phyloP scores from a whole-genome alignment of 441 rosid species.

The Eutrema salsugineum region DNA sequence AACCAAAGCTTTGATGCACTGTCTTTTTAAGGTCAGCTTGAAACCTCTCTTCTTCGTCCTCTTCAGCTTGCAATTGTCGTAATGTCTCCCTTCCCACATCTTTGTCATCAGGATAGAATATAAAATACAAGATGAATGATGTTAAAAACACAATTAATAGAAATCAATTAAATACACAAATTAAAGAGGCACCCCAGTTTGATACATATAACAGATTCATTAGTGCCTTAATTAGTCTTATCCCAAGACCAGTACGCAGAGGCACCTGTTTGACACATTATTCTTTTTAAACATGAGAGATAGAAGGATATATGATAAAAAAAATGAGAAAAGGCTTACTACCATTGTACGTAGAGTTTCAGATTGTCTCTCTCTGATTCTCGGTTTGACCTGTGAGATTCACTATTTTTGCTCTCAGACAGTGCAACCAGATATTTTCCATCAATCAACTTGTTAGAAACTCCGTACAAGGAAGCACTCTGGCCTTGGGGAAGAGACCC shows the following conservation, averaged over 20 bases:
- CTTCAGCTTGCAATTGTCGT: slow-evolving; percentile 47
- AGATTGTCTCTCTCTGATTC: slow-evolving; percentile 23
- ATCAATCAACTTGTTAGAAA: no score
- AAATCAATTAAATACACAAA: neutral
- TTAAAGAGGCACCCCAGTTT: neutral
- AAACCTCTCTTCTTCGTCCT: slow-evolving; percentile 90
- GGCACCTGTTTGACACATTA: no score
- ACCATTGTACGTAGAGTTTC: slow-evolving; percentile 28
- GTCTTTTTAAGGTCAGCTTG: slow-evolving; percentile 90
- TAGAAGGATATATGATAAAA: neutral
- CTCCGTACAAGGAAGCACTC: no score
- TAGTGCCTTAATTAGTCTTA: neutral
- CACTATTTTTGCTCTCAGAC: slow-evolving; percentile 49
- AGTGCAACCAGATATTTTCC: neutral
- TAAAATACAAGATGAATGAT: slow-evolving; percentile 16
- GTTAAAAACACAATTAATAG: slow-evolving; percentile 15
- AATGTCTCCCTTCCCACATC: slow-evolving; percentile 39
- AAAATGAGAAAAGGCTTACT: slow-evolving; percentile 29
- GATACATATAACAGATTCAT: neutral
- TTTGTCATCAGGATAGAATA: slow-evolving; percentile 35
- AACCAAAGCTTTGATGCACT: slow-evolving; percentile 84
- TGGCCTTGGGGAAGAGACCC: no score
- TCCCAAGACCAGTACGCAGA: neutral
- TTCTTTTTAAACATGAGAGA: neutral
- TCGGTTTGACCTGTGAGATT: slow-evolving; percentile 31